These are phyloP conservation scores for Hippophae gyantsensis DNA, from an alignment of 306 rosid species.

Conservation along the genomic window DNA sequence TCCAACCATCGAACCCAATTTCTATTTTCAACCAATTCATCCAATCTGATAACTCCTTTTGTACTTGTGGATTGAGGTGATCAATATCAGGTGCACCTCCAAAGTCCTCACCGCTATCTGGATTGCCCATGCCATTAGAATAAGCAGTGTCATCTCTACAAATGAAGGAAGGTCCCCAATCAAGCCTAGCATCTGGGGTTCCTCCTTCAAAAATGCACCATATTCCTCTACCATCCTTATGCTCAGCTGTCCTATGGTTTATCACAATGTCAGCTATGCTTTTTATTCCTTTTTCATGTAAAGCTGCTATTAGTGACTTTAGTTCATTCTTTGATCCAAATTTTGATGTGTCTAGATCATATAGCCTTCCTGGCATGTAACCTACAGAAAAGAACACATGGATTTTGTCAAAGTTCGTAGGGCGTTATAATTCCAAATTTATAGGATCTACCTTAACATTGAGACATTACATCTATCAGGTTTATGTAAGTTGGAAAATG, in stretches of 20 bases:
- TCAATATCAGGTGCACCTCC: slow-evolving; percentile 39
- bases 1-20: slow-evolving; percentile 65
- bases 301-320: slow-evolving; percentile 39
- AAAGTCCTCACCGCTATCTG: slow-evolving; percentile 40
- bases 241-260: slow-evolving; percentile 79
- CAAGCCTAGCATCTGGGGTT: slow-evolving; percentile 50
- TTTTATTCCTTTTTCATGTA: slow-evolving; percentile 42
- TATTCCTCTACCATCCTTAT: slow-evolving; percentile 47
- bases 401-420: no score
- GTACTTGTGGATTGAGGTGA: slow-evolving; percentile 67
- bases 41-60: slow-evolving; percentile 59
- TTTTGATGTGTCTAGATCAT: slow-evolving; percentile 69
- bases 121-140: slow-evolving; percentile 71
- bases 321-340: slow-evolving; percentile 51
- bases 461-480: no score
- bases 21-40: slow-evolving; percentile 70
- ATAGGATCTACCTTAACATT: no score
- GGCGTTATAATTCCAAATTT: no score
- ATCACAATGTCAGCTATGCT: slow-evolving; percentile 70
- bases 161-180: slow-evolving; percentile 69
- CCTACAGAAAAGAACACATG: slow-evolving; percentile 19
- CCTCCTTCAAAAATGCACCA: slow-evolving; percentile 81
- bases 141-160: slow-evolving; percentile 55
- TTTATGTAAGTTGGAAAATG: no score
- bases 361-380: slow-evolving; percentile 76